Evolutionary conservation across 176 grass and related monocot species (phyloP).

Genomic region (Cenchrus purpureus): DNA sequence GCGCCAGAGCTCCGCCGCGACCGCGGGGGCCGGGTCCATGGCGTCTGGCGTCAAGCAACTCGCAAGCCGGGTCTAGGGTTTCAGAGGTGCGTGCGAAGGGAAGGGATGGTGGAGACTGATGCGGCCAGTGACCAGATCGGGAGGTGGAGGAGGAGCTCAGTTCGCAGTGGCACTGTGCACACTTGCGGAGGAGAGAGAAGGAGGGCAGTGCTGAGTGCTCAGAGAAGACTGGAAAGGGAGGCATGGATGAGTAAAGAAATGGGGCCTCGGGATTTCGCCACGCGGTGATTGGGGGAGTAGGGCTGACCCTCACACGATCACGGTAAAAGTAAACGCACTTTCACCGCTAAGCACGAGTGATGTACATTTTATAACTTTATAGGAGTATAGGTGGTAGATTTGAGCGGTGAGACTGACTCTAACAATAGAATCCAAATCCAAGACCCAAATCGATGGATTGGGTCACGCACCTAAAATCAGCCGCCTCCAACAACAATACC

Average conservation of each 20-base stretch:
- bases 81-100: neutral
- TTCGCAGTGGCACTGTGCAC: conserved; percentile 47
- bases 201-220: neutral
- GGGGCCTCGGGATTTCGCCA: conserved; percentile 51
- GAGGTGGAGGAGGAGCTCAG: conserved; percentile 38
- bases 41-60: neutral
- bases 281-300: conserved; percentile 47
- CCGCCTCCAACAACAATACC: too few relatives aligned
- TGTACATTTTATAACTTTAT: neutral
- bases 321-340: conserved; percentile 1
- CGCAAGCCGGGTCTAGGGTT: conserved; percentile 43
- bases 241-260: conserved; percentile 16
- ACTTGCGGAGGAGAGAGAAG: neutral
- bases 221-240: conserved; percentile 26
- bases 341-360: neutral
- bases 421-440: too few relatives aligned
- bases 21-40: conserved; percentile 42
- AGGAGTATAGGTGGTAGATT: neutral
- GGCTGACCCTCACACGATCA: conserved; percentile 9
- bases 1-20: conserved; percentile 52
- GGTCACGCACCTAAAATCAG: too few relatives aligned
- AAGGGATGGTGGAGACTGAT: neutral
- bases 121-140: conserved; percentile 49
- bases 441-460: too few relatives aligned
- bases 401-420: neutral